Evolutionary conservation across 495 filamentous ascomycete genomes (phyloP).

Genomic region (Parathielavia appendiculata): DNA sequence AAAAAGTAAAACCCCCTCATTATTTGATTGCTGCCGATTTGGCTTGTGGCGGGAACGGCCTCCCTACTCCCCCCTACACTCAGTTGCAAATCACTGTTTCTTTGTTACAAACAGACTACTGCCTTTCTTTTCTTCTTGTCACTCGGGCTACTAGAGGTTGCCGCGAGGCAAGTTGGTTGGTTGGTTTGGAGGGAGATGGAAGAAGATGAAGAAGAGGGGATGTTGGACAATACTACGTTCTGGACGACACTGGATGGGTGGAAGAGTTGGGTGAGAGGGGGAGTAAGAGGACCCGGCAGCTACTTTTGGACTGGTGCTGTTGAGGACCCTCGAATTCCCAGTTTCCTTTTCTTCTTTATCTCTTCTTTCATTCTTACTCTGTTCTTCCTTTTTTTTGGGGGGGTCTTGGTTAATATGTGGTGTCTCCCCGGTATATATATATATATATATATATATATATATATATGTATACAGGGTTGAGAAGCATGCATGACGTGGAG

Average conservation of each 20-base stretch:
- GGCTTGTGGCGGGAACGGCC: slow-evolving; percentile 25
- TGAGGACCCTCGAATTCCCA: slow-evolving; percentile 2
- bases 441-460: background rate
- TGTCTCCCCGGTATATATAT: slow-evolving; percentile 11
- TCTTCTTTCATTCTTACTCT: slow-evolving; percentile 13
- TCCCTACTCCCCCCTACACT: slow-evolving; percentile 8
- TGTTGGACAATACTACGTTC: slow-evolving; percentile 4
- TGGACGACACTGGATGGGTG: slow-evolving; percentile 16
- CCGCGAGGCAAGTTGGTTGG: slow-evolving; percentile 28
- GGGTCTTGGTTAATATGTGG: slow-evolving; percentile 2
- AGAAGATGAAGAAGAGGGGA: background rate
- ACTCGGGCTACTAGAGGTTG: slow-evolving; percentile 19
- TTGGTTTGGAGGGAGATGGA: slow-evolving; percentile 6
- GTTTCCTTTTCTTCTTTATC: slow-evolving; percentile 19
- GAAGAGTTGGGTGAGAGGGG: slow-evolving; percentile 1
- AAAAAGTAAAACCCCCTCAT: background rate
- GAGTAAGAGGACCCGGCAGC: slow-evolving; percentile 2
- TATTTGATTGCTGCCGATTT: slow-evolving; percentile 27
- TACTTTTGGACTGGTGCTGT: slow-evolving; percentile 17
- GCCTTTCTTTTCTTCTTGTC: background rate
- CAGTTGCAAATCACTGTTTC: too few species aligned
- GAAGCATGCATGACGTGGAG: slow-evolving; percentile 20
- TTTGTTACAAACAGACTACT: background rate
- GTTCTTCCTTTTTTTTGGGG: slow-evolving; percentile 12
- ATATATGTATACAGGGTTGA: slow-evolving; percentile 14